Base-by-base conservation (phyloP, 768 basidiomycete genomes). In the Phylloporus arenicola region DNA sequence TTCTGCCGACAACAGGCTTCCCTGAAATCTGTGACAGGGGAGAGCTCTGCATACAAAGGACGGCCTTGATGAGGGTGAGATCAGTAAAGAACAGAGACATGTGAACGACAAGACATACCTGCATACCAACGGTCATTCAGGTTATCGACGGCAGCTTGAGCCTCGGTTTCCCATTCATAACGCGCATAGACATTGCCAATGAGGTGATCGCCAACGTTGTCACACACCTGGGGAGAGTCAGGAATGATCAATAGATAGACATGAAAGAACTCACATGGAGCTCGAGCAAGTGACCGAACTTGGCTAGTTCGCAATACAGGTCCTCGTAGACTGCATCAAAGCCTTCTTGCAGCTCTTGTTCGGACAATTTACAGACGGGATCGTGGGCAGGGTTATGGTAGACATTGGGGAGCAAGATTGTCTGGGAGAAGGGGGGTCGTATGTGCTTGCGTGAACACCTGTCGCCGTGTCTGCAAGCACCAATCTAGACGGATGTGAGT, bases 1-100 rank as follows among this genome's bases (percentile, higher is more conserved):
- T 99, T 98, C 69, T 99, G 96, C 42, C 96, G 82, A 68, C 96
- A 99, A 66, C 96, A 99, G 0, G 94, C 94, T 72, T 99, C 96
- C 44, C 94, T 85, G 69, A 99, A 99, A 71, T 99, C 96, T 25
- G 94, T 98, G 16, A 99, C 96, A 12, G 96, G 96, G 2, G 92
- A 94, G 22, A 99, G 79, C 63, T 99, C 96, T n/a, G 92, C 92
- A 63, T 94, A 94, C 27, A 99, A 73, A 3, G 95, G 95, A 45
- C 92, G 85, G 37, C 94, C 92, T 93, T 40, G 50, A 12, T 37
- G 2, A n/a, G 29, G 58, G 29, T 24, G 29, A 29, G 3, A 39
- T 38, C 10, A 51, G 61, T 45, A 35, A 46, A 30, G 33, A 29
- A 45, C 16, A 46, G 39, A 10, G 6, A 48, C 17, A 41, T 40